These are phyloP conservation scores for Sugiyamaella marilandica DNA, from an alignment of 805 yeast genomes.

Conservation along the genomic window DNA sequence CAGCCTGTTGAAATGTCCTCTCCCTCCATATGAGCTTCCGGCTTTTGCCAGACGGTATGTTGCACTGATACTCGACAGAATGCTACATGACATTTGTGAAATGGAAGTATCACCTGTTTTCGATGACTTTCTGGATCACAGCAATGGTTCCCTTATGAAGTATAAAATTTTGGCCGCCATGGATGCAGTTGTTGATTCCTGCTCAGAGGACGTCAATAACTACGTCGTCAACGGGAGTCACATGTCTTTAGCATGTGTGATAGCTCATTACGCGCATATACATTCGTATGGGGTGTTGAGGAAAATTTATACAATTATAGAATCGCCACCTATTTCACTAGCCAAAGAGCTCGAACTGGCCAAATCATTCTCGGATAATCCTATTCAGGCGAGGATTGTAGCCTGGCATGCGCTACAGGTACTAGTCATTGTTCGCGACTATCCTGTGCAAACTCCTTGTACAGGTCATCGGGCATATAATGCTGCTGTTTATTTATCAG, in stretches of 20 bases:
- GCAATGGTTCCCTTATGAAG: neutral
- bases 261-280: constrained; percentile 6
- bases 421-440: constrained; percentile 5
- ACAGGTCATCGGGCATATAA: constrained; percentile 1
- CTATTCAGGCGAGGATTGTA: neutral
- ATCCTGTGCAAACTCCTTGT: constrained; percentile 6
- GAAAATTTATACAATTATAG: neutral
- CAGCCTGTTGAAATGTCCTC: neutral
- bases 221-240: constrained; percentile 7
- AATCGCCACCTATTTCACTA: neutral
- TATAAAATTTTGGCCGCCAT: constrained; percentile 4
- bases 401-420: constrained; percentile 9
- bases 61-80: constrained; percentile 7
- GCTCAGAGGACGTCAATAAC: neutral
- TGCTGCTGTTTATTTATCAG: constrained; percentile 6
- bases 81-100: constrained; percentile 8
- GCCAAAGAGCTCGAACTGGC: neutral
- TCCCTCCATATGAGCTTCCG: constrained; percentile 7
- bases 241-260: constrained; percentile 3
- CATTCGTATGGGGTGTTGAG: neutral
- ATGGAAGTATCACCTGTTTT: constrained; percentile 4
- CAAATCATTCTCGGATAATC: neutral
- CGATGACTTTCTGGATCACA: constrained; percentile 2
- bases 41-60: constrained; percentile 8
- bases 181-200: constrained; percentile 5